Conservation (phyloP, 2,329 filamentous ascomycete species). For the Pyricularia pennisetigena region DNA sequence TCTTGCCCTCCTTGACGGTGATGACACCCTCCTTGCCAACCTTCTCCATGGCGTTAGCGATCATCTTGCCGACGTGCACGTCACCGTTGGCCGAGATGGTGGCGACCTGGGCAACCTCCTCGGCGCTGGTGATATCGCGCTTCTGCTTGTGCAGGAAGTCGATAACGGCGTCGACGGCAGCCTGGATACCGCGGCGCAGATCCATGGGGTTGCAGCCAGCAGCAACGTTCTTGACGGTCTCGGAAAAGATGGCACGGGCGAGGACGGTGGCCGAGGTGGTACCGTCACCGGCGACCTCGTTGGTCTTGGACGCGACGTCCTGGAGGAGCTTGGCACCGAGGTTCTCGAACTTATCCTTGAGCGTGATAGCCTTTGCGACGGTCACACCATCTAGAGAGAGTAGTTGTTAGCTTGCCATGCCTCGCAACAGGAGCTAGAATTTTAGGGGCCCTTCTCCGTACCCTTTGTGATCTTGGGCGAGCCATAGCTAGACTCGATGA, state of each 20-base stretch:
- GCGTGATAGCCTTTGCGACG: slow-evolving; percentile 77
- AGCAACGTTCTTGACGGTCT: slow-evolving; percentile 99
- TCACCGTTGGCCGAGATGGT: slow-evolving; percentile 98
- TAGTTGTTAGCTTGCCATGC: not conserved
- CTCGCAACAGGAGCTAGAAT: not conserved
- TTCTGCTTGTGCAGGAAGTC: slow-evolving; percentile 93
- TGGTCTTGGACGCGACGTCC: slow-evolving; percentile 98
- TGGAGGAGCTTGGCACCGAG: slow-evolving; percentile 92
- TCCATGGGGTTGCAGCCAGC: slow-evolving; percentile 99
- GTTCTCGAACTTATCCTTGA: slow-evolving; percentile 99
- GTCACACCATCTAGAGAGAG: slow-evolving; percentile 65
- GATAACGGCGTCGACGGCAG: slow-evolving; percentile 89
- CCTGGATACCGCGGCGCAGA: slow-evolving; percentile 91
- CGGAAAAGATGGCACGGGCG: slow-evolving; percentile 95
- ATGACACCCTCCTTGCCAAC: slow-evolving; percentile 99
- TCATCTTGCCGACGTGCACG: slow-evolving; percentile 85
- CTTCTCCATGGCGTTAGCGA: slow-evolving; percentile 99
- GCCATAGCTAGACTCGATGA: slow-evolving; percentile 97
- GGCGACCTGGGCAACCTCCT: slow-evolving; percentile 94
- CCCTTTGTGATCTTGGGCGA: slow-evolving; percentile 99
- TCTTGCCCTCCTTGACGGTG: slow-evolving; percentile 99
- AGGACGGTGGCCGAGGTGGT: slow-evolving; percentile 97
- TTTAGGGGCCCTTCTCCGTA: slow-evolving; percentile 28
- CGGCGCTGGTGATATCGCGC: slow-evolving; percentile 94
- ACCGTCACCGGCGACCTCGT: slow-evolving; percentile 97